Evolutionary conservation across 116 monocot genomes (phyloP), one percentile per base, ranked within the genome.

Genomic region (Iris pallida): DNA sequence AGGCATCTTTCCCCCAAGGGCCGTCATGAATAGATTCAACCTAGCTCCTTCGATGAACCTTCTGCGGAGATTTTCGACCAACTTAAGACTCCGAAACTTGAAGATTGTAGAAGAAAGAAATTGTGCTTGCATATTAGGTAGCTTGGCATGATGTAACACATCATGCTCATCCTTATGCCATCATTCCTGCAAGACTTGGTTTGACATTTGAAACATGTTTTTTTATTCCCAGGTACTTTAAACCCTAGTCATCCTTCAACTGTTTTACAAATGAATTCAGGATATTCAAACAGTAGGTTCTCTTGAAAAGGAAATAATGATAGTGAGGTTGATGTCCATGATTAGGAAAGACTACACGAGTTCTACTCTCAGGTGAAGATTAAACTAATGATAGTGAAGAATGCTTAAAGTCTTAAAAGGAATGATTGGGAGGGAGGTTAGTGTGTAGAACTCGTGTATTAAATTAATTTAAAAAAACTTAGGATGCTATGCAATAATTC

Each of bases 371-470:
- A 30, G 45, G 16, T 47, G 19, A 47, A 64, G 10, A 2, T 44
- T 7, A 14, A 18, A 47, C 47, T 63, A 63, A 47, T 19, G 47
- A 18, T 47, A 7, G 13, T 4, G 2, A 13, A 18, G 17, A 19
- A 47, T 47, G 47, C 18, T 63, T 47, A 63, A 63, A 19, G 10
- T 63, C 63, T 63, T 12, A 0, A 1, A 4, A 19, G 63, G 16
- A 63, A 63, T 63, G 63, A 63, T 63, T 63, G 47, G 63, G 9
- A 45, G 47, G 63, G 9, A 45, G 44, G 45, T 12, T 63, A 47
- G 47, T 17, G 17, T 40, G 30, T 30, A 30, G n/a, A n/a, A n/a
- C n/a, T n/a, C n/a, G n/a, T n/a, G n/a, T n/a, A n/a, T n/a, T n/a
- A n/a, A n/a, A n/a, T n/a, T n/a, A n/a, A n/a, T n/a, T n/a, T n/a